phyloP scores from a whole-genome alignment of 768 basidiomycete species.

The Tricholoma flavovirens region DNA sequence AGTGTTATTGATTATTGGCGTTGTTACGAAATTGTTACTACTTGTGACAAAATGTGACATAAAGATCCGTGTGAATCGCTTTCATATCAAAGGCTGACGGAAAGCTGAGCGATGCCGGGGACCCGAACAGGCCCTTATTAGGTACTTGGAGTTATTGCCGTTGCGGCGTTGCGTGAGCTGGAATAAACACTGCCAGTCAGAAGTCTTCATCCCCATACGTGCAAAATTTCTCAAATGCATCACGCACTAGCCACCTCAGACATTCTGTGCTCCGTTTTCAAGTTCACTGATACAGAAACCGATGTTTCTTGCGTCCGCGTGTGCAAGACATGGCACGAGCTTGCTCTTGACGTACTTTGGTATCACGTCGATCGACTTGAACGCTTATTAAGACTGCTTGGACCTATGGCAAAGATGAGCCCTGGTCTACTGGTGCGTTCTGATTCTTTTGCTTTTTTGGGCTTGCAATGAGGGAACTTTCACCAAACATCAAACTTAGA shows the following conservation, averaged over 20 bases:
- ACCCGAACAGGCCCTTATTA: too few species aligned
- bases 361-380: conserved; percentile 15
- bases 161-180: too few species aligned
- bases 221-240: conserved; percentile 1
- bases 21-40: too few species aligned
- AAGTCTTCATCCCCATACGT: too few species aligned
- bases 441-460: background rate
- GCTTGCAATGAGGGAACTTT: background rate
- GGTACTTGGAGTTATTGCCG: too few species aligned
- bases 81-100: too few species aligned
- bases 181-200: too few species aligned
- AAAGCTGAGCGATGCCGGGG: too few species aligned
- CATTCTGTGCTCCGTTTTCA: conserved; percentile 14
- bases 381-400: conserved; percentile 14
- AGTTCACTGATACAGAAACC: conserved; percentile 7
- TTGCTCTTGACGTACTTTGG: conserved; percentile 18
- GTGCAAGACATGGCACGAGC: conserved; percentile 15
- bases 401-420: conserved; percentile 6
- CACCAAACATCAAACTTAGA: background rate
- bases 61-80: too few species aligned
- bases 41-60: too few species aligned
- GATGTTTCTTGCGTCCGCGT: conserved; percentile 13
- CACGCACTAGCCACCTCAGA: conserved; percentile 16
- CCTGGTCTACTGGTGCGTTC: conserved; percentile 5
- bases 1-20: too few species aligned